Conservation (phyloP, 768 basidiomycete genomes). For the Tricholoma hemisulphureum region DNA sequence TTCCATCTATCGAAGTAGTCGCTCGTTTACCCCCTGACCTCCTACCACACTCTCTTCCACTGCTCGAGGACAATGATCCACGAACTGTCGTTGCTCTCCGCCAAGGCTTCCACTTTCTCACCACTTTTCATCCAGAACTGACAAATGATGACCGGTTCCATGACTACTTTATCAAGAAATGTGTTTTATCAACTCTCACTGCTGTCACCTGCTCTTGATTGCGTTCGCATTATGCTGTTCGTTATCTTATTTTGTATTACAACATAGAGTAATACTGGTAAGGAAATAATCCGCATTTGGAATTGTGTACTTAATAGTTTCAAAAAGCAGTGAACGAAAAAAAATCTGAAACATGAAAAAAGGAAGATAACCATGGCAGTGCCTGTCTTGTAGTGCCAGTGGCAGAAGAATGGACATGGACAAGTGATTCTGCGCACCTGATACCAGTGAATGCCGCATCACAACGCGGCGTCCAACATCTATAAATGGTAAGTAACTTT, state of each 20-base stretch:
- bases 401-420: too few relatives aligned
- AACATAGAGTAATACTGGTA: too few relatives aligned
- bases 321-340: too few relatives aligned
- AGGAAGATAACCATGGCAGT: too few relatives aligned
- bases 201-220: conserved; percentile 1
- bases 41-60: conserved; percentile 38
- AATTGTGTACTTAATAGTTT: too few relatives aligned
- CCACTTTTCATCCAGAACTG: conserved; percentile 93
- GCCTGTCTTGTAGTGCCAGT: too few relatives aligned
- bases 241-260: neutral
- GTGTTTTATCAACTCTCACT: conserved; percentile 52
- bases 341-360: too few relatives aligned
- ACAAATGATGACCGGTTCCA: conserved; percentile 87
- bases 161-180: conserved; percentile 82
- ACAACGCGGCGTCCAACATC: too few relatives aligned
- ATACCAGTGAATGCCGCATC: too few relatives aligned
- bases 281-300: too few relatives aligned
- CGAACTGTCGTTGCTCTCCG: conserved; percentile 78
- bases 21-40: conserved; percentile 34
- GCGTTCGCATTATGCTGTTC: neutral
- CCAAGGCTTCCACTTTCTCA: conserved; percentile 81
- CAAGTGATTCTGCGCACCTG: too few relatives aligned
- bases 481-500: too few relatives aligned
- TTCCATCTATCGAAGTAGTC: conserved; percentile 65
- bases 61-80: conserved; percentile 50